Evolutionary conservation across 2,329 filamentous ascomycete species (phyloP), one percentile per base, ranked within the genome.

Genomic region (Botryosphaeria dothidea): DNA sequence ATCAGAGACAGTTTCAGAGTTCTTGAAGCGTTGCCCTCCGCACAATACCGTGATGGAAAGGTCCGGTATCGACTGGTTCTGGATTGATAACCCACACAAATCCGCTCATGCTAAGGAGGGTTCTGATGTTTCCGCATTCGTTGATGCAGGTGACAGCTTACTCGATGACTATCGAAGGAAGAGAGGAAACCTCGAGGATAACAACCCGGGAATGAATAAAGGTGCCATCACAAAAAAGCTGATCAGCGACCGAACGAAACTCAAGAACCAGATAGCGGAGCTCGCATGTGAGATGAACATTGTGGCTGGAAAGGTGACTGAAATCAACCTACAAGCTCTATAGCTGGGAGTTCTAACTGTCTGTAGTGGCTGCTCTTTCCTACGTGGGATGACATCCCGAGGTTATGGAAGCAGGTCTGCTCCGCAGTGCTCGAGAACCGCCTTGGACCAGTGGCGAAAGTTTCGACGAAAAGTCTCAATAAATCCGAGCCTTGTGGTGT

Each of bases 341-440:
- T 41, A 15, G 15, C 17, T n/a, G 8, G 38, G 38, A 58, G 34
- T 71, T 48, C 71, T 64, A 29, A 65, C 43, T 9, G 6, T 2
- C 25, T 17, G 8, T 65, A 90, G 86, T 93, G 91, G 91, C 90
- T 93, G 88, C 73, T 94, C 1, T 93, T 92, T 69, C 85, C 84
- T 13, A 71, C 78, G 0, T 73, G 79, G 0, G 72, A 78, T 7
- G 79, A 86, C 31, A 83, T 92, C 17, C 83, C 90, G 68, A 81
- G 82, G 3, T 78, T 86, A 5, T 94, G 92, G 93, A 81, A 78
- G 5, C 79, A 82, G 8, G 82, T 96, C 9, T 90, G 88, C 4
- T 83, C 82, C 60, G 90, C 86, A 2, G 91, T 91, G 0, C 85
- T 86, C 13, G 84, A 86, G 31, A 88, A 90, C 66, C 84, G 90